Base-by-base conservation (phyloP, 73 alveolate species). In the Paramecium sexaurelia region DNA sequence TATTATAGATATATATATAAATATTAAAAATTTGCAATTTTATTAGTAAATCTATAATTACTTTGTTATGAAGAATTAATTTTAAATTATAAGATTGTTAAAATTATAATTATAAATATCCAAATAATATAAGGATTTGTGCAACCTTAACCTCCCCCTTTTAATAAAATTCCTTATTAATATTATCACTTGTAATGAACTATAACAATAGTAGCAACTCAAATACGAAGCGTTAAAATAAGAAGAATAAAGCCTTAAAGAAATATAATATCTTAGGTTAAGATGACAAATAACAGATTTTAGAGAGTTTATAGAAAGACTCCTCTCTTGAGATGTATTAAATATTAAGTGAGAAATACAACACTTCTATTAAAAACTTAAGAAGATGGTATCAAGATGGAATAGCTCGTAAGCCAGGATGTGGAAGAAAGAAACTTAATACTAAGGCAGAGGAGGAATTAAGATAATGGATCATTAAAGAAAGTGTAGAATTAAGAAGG, bases 401-500 rank as follows among this genome's bases (percentile, higher is more conserved):
- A 6, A 78, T 45, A 13, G 40, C 43, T 22, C 24, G 90, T 2
- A 78, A 78, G 22, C 40, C 43, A 40, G 90, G 90, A 27, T 78
- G 90, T 78, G 90, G 90, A 24, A 39, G 90, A 43, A 78, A 78
- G 73, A 78, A 78, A 78, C 86, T 71, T 37, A 71, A 71, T 10
- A 32, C 86, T 7, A 71, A 37, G 9, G 86, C 86, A 15, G 86
- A 71, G 35, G 86, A 71, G 11, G 56, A 71, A 71, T n/a, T 71
- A 32, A 19, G 56, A 33, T 37, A 15, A 71, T 71, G 86, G 86
- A 35, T 32, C 13, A 32, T 71, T 15, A 40, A 71, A 3, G 35
- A 71, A 15, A 71, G 86, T 37, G 35, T 71, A 7, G 56, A 71
- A 71, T 36, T 27, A 11, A 37, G 56, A 71, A 71, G 43, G 15